Percentiles rank a stretch among this genome's conserved stretches.
phyloP scores from a whole-genome alignment of 2,329 filamentous ascomycete species.

The Fusarium ambrosium region DNA sequence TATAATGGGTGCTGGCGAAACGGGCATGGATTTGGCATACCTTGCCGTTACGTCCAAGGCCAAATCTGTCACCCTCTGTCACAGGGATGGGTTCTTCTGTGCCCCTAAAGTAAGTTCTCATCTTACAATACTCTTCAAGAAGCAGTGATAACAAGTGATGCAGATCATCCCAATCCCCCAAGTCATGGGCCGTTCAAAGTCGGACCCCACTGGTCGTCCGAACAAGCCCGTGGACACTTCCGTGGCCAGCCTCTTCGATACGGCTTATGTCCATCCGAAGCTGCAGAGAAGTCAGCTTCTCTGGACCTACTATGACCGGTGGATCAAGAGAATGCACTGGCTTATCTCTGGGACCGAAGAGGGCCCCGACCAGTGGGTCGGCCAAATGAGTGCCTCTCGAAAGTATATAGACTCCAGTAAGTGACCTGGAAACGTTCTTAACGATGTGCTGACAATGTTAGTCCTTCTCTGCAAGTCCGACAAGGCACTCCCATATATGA shows the following conservation, averaged over 20 bases:
- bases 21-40: conserved; percentile 60
- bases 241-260: conserved; percentile 64
- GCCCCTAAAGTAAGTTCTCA: conserved; percentile 56
- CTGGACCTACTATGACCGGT: conserved; percentile 62
- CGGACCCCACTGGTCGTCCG: conserved; percentile 25
- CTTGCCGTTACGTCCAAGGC: conserved; percentile 60
- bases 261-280: conserved; percentile 63
- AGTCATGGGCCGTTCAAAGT: conserved; percentile 10
- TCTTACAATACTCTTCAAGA: accelerated
- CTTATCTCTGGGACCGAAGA: conserved; percentile 60
- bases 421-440: conserved; percentile 16
- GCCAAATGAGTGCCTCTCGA: conserved; percentile 56
- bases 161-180: conserved; percentile 48
- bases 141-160: background rate
- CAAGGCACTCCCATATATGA: conserved; percentile 60
- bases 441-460: conserved; percentile 30
- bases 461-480: conserved; percentile 61
- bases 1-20: conserved; percentile 61
- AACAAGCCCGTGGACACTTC: conserved; percentile 63
- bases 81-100: conserved; percentile 61
- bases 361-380: conserved; percentile 64
- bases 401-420: conserved; percentile 53
- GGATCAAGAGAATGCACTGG: conserved; percentile 59
- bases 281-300: conserved; percentile 58
- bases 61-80: conserved; percentile 58